phyloP scores from a whole-genome alignment of 352 stramenopile species.

The Phytophthora pistaciae region DNA sequence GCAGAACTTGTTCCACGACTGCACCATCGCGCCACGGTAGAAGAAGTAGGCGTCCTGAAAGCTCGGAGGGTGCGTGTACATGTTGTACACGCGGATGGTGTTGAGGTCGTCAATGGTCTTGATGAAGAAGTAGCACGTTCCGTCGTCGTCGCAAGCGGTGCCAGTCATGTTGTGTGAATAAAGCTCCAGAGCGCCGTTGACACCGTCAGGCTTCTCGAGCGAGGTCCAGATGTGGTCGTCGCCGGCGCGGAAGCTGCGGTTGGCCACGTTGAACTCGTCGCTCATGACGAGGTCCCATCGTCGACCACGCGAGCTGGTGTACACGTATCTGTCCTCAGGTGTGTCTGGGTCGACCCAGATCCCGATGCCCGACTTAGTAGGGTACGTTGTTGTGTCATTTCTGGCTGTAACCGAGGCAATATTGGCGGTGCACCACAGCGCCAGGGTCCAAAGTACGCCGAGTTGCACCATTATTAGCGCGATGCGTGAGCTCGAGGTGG shows the following conservation, averaged over 20 bases:
- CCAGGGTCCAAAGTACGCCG: conserved; percentile 10
- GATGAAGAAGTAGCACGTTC: conserved; percentile 57
- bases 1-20: conserved; percentile 96
- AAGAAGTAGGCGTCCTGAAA: conserved; percentile 45
- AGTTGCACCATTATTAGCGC: conserved; percentile 9
- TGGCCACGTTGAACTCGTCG: conserved; percentile 94
- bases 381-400: conserved; percentile 38
- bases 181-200: conserved; percentile 89
- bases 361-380: conserved; percentile 54
- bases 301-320: conserved; percentile 55
- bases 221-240: conserved; percentile 95
- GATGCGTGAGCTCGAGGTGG: conserved; percentile 14
- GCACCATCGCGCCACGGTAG: conserved; percentile 84
- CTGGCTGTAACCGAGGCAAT: conserved; percentile 14
- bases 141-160: conserved; percentile 54
- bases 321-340: conserved; percentile 42
- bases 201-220: conserved; percentile 94
- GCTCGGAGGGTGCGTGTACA: conserved; percentile 44
- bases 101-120: conserved; percentile 42
- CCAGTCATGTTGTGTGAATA: conserved; percentile 89
- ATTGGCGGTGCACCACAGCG: conserved; percentile 14
- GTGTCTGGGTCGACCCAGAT: conserved; percentile 66
- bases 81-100: conserved; percentile 70
- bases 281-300: conserved; percentile 89
- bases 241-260: conserved; percentile 91